Percentiles rank a stretch among this genome's conserved stretches.
Evolutionary conservation across 352 stramenopile genomes (phyloP).

Genomic region (Peronospora destructor): DNA sequence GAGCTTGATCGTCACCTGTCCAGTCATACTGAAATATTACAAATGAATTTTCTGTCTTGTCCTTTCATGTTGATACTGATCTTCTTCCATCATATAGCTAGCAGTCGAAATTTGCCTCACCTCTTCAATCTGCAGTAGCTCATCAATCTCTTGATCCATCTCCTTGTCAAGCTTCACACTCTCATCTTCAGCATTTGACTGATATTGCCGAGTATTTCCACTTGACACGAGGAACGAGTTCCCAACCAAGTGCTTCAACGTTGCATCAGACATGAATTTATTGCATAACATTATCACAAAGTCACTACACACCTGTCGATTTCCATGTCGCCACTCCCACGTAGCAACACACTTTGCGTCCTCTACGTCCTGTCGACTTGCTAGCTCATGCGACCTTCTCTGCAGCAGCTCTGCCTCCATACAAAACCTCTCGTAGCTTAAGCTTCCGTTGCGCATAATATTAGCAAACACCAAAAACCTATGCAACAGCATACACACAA

Average conservation of each 20-base stretch:
- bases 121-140: constrained; percentile 16
- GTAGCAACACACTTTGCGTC: constrained; percentile 9
- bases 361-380: constrained; percentile 3
- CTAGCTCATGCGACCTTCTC: constrained; percentile 29
- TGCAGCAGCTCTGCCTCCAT: constrained; percentile 40
- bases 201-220: constrained; percentile 25
- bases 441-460: constrained; percentile 21
- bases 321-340: constrained; percentile 60
- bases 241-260: constrained; percentile 46
- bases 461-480: constrained; percentile 7
- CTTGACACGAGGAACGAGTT: constrained; percentile 62
- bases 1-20: constrained; percentile 4
- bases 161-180: background rate
- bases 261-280: constrained; percentile 1
- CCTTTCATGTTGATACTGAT: constrained; percentile 1
- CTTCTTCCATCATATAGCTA: no score
- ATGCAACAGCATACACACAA: constrained; percentile 9
- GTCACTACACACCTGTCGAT: constrained; percentile 29
- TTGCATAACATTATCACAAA: background rate
- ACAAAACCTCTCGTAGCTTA: constrained; percentile 51
- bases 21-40: constrained; percentile 3
- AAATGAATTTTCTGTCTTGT: background rate
- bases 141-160: constrained; percentile 10
- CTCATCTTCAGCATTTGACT: background rate
- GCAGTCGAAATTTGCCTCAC: constrained; percentile 4